Evolutionary conservation across 2,329 filamentous ascomycete genomes (phyloP).

Genomic region (Xylariaceae sp.): DNA sequence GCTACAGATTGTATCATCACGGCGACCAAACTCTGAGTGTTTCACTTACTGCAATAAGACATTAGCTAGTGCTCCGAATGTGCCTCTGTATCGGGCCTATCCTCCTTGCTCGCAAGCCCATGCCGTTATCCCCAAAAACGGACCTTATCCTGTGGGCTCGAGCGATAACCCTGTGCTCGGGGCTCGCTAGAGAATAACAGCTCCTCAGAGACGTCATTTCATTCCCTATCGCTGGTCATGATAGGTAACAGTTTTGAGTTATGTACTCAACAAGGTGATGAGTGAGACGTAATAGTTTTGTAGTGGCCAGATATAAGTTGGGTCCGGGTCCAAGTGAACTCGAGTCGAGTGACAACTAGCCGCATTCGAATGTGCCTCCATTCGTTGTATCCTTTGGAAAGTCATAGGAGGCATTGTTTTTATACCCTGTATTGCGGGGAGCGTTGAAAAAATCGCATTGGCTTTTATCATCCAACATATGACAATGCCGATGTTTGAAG

Average conservation of each 20-base stretch:
- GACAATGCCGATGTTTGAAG: conserved; percentile 57
- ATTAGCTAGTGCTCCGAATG: conserved; percentile 10
- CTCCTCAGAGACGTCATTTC: conserved; percentile 11
- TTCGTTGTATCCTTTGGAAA: background rate
- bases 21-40: conserved; percentile 10
- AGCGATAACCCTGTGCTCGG: background rate
- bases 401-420: conserved; percentile 6
- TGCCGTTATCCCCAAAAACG: conserved; percentile 6
- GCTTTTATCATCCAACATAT: background rate
- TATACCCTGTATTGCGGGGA: background rate
- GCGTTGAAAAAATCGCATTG: background rate
- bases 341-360: conserved; percentile 2
- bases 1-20: background rate
- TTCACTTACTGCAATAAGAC: conserved; percentile 10
- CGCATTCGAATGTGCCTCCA: background rate
- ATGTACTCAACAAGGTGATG: background rate
- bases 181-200: conserved; percentile 5
- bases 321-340: conserved; percentile 2
- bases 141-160: conserved; percentile 9
- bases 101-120: conserved; percentile 7
- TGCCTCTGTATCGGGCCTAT: conserved; percentile 5
- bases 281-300: background rate
- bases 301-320: conserved; percentile 9
- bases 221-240: background rate
- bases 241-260: conserved; percentile 5